Base-by-base conservation (phyloP, 352 stramenopile genomes). In the Hyaloperonospora brassicae region DNA sequence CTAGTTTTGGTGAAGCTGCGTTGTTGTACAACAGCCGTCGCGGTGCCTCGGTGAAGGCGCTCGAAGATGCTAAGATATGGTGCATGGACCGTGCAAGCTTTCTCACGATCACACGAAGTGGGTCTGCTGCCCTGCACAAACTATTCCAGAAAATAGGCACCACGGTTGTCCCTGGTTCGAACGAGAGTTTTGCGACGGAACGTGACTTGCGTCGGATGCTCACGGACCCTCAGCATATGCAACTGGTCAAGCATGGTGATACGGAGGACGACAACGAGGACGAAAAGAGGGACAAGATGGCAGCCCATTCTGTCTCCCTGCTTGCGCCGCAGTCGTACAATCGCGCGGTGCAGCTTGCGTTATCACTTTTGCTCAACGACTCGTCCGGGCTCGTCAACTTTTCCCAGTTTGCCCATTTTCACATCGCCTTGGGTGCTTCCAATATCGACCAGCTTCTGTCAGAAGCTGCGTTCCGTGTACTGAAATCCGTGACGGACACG, bases 21-120 rank as follows among this genome's bases (percentile, higher is more conserved):
- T 66, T 98, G 47, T 75, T 98, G 57, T 98, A 98, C 73, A 97
- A 98, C 60, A 97, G 86, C 50, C 92, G 95, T 31, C 74, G 96
- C 14, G 89, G 88, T 1, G 95, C 95, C 2, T 97, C 93, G 0
- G 91, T 97, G 25, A 77, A 71, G 22, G 85, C 82, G 1, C 55
- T 88, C 14, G 79, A 92, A 55, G 70, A 88, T 59, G 95, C 82
- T 38, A 96, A 96, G 52, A 73, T 98, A 9, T 98, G 95, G 93
- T 93, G 80, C 53, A 95, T 98, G 73, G 81, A 94, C 48, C 77
- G 81, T 27, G 79, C 81, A 27, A 81, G 74, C n/a, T 89, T 94
- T 45, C 55, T 90, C 22, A 92, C 81, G 1, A 94, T 91, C 62
- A 92, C 80, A 2, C 69, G 79, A 7, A 92, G 81, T 42, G 84